These are phyloP conservation scores for Dalbergia oliveri DNA, from an alignment of 306 rosid species.

Conservation along the genomic window DNA sequence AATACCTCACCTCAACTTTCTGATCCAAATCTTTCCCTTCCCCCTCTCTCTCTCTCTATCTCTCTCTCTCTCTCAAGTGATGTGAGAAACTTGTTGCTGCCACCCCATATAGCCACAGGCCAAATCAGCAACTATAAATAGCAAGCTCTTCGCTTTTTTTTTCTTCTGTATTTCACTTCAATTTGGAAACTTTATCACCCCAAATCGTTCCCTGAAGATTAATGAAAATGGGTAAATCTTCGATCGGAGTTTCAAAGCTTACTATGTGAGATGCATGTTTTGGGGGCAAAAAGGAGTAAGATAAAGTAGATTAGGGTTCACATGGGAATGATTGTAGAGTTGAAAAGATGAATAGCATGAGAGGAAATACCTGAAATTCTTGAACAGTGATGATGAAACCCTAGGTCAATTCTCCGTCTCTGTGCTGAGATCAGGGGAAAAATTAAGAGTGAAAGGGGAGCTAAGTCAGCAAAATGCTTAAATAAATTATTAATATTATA, in stretches of 20 bases:
- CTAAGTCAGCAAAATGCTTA: constrained; percentile 23
- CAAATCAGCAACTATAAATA: constrained; percentile 21
- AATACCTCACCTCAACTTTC: constrained; percentile 33
- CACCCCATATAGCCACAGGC: constrained; percentile 13
- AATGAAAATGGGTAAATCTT: constrained; percentile 39
- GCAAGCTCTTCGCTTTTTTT: not conserved
- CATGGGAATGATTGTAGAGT: constrained; percentile 1
- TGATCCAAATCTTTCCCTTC: constrained; percentile 43
- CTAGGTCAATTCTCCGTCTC: constrained; percentile 40
- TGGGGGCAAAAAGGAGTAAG: not conserved
- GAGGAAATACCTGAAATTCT: constrained; percentile 27
- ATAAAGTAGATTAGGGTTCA: constrained; percentile 27
- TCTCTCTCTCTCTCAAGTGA: constrained; percentile 34
- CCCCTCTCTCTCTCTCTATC: constrained; percentile 31
- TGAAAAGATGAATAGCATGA: not conserved
- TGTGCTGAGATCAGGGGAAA: constrained; percentile 42
- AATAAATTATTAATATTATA: not conserved
- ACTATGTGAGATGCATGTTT: constrained; percentile 22
- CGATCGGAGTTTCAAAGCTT: constrained; percentile 43
- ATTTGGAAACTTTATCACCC: constrained; percentile 33
- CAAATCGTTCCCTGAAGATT: constrained; percentile 4
- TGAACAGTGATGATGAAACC: constrained; percentile 41
- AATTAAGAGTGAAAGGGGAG: constrained; percentile 19
- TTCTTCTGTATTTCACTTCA: not conserved
- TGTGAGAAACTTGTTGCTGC: constrained; percentile 10